These are phyloP conservation scores for Diaporthe batatas DNA, from an alignment of 2,329 filamentous ascomycete genomes.

Conservation along the genomic window DNA sequence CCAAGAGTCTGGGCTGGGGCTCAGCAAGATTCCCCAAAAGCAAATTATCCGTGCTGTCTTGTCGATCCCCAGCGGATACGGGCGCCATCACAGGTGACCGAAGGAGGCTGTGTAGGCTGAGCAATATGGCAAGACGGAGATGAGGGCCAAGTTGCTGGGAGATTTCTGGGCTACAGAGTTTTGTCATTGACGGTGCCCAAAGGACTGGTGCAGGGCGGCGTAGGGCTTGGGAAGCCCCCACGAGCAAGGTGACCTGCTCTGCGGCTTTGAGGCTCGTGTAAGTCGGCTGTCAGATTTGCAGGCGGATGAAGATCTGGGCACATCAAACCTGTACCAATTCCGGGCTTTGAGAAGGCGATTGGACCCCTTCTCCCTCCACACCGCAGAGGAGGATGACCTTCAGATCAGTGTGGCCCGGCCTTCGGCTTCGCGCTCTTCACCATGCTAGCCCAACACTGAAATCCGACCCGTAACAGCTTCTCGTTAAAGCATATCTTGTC, in stretches of 20 bases:
- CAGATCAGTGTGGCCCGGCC: background rate
- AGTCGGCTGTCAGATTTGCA: background rate
- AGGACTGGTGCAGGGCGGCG: background rate
- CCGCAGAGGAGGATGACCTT: too few relatives aligned
- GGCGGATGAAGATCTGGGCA: background rate
- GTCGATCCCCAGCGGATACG: conserved; percentile 28
- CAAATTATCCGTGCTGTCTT: conserved; percentile 2
- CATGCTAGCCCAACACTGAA: background rate
- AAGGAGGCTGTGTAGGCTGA: conserved; percentile 24
- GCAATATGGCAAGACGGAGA: background rate
- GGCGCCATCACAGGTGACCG: conserved; percentile 11
- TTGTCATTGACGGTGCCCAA: background rate
- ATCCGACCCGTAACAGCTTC: background rate
- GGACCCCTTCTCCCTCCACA: background rate
- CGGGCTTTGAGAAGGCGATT: background rate
- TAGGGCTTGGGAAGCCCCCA: conserved; percentile 7
- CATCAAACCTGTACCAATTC: background rate
- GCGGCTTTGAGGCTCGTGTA: background rate
- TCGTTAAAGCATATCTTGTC: background rate
- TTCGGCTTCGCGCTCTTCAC: background rate
- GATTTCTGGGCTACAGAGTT: background rate
- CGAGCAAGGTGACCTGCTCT: background rate
- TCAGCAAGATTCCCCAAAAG: conserved; percentile 21
- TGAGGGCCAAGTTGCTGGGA: background rate
- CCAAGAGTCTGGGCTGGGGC: conserved; percentile 30